Base-by-base conservation (phyloP, 2,329 filamentous ascomycete species). In the Pseudophaeomoniella oleicola region DNA sequence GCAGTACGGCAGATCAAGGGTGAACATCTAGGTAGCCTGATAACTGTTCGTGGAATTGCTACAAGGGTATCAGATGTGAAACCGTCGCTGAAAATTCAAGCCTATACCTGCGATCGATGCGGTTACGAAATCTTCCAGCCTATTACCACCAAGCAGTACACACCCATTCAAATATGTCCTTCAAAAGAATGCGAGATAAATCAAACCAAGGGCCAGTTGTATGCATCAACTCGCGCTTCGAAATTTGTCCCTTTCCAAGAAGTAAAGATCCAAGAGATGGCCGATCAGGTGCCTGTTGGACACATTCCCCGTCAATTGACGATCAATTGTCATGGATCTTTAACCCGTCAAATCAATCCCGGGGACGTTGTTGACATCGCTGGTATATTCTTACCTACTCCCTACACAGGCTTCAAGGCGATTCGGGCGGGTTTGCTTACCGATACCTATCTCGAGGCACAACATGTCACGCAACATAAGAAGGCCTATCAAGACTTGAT, bases 231-330 rank as follows among this genome's bases (percentile, higher is more conserved):
- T n/a, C 75, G 90, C 49, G 90, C 88, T 0, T 94, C 87, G 36
- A 98, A 96, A 52, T 98, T 96, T 53, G 64, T 94, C 51, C 86
- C 90, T 3, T 98, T 98, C 66, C 90, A 98, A 59, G 90, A 98
- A 59, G 77, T 96, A 60, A 96, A 96, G 64, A 86, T 98, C 39
- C 90, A 98, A 60, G 90, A 98, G 56, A 84, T 96, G 76, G 86
- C 90, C n/a, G 90, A 98, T 56, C 90, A 98, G 58, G 90, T 98
- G 0, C 90, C 90, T 5, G 92, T 98, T 44, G 90, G 90, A 35
- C 90, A 98, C 55, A 98, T 98, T 49, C 90, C 90, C 19, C 76
- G 90, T 40, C 85, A 85, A 39, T 64, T 98, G 43, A 96, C 88
- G 0, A 66, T 98, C 15, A 74, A 93, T 50, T 94, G 86, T 58